phyloP scores from a whole-genome alignment of 2,329 filamentous ascomycete species.

The Neonectria magnoliae region DNA sequence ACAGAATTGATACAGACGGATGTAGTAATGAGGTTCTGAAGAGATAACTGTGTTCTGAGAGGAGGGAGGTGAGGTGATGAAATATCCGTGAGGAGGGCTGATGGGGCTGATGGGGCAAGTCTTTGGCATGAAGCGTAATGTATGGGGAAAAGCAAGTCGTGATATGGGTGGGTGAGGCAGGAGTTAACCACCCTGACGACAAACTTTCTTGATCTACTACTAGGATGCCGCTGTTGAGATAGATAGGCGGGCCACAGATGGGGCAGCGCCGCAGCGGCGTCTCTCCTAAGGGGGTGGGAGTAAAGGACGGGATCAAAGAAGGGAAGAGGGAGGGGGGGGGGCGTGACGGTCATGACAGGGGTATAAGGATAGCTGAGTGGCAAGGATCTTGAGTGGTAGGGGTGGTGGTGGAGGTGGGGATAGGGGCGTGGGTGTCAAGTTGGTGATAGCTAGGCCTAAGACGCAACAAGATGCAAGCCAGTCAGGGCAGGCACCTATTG shows the following conservation, averaged over 20 bases:
- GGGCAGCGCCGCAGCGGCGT: conserved; percentile 38
- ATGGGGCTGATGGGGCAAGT: conserved; percentile 34
- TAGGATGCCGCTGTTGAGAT: conserved; percentile 42
- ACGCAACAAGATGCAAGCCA: conserved; percentile 9
- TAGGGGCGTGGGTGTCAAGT: conserved; percentile 3
- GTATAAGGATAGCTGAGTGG: conserved; percentile 11
- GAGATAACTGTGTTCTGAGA: background rate
- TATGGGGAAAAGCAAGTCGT: conserved; percentile 39
- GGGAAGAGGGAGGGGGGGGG: too few species aligned
- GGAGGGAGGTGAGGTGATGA: conserved; percentile 41
- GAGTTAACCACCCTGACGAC: conserved; percentile 24
- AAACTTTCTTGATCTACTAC: conserved; percentile 44
- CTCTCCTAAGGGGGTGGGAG: conserved; percentile 19
- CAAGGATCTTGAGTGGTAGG: too few species aligned
- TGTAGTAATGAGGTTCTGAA: conserved; percentile 21
- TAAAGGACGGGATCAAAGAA: conserved; percentile 22
- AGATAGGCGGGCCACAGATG: conserved; percentile 31
- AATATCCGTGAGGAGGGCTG: conserved; percentile 35
- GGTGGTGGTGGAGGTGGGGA: conserved; percentile 3
- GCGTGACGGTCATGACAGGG: conserved; percentile 2
- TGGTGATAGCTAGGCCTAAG: background rate
- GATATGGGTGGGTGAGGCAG: conserved; percentile 27
- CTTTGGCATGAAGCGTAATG: conserved; percentile 40
- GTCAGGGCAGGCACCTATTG: background rate
- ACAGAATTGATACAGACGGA: background rate